phyloP scores from a whole-genome alignment of 2,329 filamentous ascomycete species.

The Alternaria arborescens region DNA sequence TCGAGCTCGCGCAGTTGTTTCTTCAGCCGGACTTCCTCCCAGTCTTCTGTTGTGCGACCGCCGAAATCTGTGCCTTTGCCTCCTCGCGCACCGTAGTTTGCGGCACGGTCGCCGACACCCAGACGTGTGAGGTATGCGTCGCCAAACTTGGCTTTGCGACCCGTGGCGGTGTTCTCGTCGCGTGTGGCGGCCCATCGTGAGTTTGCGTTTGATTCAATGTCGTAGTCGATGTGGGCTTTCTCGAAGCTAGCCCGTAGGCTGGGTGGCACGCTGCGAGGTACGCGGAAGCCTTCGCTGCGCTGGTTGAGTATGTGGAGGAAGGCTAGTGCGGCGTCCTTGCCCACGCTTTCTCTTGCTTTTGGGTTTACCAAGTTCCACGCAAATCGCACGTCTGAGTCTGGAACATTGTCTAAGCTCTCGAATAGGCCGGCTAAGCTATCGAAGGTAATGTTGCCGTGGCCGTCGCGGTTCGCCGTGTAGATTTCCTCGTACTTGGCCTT shows the following conservation, averaged over 20 bases:
- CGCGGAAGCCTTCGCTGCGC: slow-evolving; percentile 92
- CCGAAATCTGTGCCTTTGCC: slow-evolving; percentile 86
- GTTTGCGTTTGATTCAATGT: slow-evolving; percentile 79
- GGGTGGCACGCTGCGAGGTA: slow-evolving; percentile 89
- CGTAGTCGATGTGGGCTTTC: slow-evolving; percentile 95
- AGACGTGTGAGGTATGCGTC: slow-evolving; percentile 94
- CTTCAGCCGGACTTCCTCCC: slow-evolving; percentile 96
- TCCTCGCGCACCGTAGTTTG: slow-evolving; percentile 71
- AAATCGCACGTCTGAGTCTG: slow-evolving; percentile 81
- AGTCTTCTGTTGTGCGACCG: slow-evolving; percentile 84
- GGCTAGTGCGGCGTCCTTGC: slow-evolving; percentile 92
- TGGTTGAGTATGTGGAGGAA: slow-evolving; percentile 98
- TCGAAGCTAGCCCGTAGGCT: slow-evolving; percentile 93
- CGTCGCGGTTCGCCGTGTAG: slow-evolving; percentile 89
- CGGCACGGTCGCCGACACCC: slow-evolving; percentile 75
- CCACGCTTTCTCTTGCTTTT: slow-evolving; percentile 80
- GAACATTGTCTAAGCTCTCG: slow-evolving; percentile 71
- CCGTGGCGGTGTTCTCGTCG: slow-evolving; percentile 82
- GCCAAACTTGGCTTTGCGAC: slow-evolving; percentile 95
- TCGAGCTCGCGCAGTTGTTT: slow-evolving; percentile 91
- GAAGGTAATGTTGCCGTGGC: slow-evolving; percentile 80
- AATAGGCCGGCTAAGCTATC: slow-evolving; percentile 83
- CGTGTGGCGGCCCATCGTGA: slow-evolving; percentile 82
- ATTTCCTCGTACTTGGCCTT: slow-evolving; percentile 97
- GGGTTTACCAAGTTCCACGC: slow-evolving; percentile 99